Percentiles rank a stretch among this genome's conserved stretches.
Evolutionary conservation across 2,329 filamentous ascomycete genomes (phyloP).

Genomic region (Pestalotiopsis sp.): DNA sequence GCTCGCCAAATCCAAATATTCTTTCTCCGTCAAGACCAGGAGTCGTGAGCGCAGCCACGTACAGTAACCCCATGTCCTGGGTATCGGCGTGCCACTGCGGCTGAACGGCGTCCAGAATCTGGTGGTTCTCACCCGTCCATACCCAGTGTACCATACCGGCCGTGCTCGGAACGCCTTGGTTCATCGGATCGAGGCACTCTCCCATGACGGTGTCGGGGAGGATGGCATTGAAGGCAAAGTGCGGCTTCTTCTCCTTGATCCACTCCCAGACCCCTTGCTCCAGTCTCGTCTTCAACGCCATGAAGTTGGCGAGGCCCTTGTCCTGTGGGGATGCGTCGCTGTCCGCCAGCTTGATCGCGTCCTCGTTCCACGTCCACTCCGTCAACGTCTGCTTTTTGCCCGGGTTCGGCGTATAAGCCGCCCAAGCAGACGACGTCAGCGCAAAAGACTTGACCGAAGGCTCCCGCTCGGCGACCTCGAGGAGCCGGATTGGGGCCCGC

Average conservation of each 20-base stretch:
- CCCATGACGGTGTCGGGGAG: conserved; percentile 19
- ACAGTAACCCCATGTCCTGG: conserved; percentile 32
- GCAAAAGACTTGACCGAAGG: conserved; percentile 30
- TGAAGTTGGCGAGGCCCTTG: conserved; percentile 30
- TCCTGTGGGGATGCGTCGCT: conserved; percentile 16
- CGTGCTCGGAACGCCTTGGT: conserved; percentile 34
- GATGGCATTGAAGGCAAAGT: conserved; percentile 34
- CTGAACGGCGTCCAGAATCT: conserved; percentile 15
- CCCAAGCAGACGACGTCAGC: conserved; percentile 35
- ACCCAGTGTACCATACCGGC: conserved; percentile 34
- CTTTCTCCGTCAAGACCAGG: not conserved
- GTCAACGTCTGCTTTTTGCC: conserved; percentile 25
- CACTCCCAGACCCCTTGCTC: conserved; percentile 37
- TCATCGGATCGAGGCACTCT: conserved; percentile 16
- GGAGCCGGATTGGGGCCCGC: conserved; percentile 20
- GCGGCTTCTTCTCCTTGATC: conserved; percentile 29
- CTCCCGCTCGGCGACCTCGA: conserved; percentile 27
- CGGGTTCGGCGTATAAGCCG: conserved; percentile 32
- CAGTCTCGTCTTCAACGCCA: conserved; percentile 35
- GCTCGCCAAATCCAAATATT: conserved; percentile 3
- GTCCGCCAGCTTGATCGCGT: conserved; percentile 26
- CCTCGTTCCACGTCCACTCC: conserved; percentile 33
- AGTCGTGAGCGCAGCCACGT: conserved; percentile 25
- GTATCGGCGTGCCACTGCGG: conserved; percentile 36
- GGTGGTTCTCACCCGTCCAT: conserved; percentile 24